Evolutionary conservation across 352 stramenopile species (phyloP).

Genomic region (Aphanomyces astaci): DNA sequence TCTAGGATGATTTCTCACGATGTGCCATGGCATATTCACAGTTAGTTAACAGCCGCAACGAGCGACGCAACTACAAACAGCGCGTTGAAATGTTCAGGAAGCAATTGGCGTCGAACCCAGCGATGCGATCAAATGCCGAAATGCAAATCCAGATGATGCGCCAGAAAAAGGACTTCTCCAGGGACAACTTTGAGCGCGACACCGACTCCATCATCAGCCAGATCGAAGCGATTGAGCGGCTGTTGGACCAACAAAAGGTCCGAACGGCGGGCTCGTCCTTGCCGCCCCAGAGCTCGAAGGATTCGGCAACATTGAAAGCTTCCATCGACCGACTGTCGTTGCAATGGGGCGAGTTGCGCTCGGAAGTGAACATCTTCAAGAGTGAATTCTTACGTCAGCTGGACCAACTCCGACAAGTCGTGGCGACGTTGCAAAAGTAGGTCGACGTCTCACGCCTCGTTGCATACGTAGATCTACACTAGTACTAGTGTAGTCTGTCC

Average conservation of each 20-base stretch:
- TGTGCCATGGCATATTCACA: not conserved
- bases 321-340: not conserved
- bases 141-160: not conserved
- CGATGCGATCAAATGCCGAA: not conserved
- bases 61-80: not conserved
- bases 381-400: not conserved
- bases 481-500: too few relatives aligned
- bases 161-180: not conserved
- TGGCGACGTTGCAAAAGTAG: not conserved
- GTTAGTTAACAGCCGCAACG: not conserved
- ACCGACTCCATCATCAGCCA: not conserved
- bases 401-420: not conserved
- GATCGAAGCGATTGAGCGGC: not conserved
- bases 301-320: not conserved
- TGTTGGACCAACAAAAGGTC: not conserved
- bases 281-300: not conserved
- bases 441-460: too few relatives aligned
- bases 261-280: not conserved
- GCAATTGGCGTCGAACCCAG: not conserved
- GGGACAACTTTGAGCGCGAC: not conserved
- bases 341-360: not conserved
- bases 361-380: constrained; percentile 2
- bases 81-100: not conserved
- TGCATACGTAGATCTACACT: too few relatives aligned
- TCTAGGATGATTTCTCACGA: not conserved